Evolutionary conservation across 1,139 yeast genomes (phyloP), one percentile per base, ranked within the genome.

Genomic region (Sugiyamaella castrensis): DNA sequence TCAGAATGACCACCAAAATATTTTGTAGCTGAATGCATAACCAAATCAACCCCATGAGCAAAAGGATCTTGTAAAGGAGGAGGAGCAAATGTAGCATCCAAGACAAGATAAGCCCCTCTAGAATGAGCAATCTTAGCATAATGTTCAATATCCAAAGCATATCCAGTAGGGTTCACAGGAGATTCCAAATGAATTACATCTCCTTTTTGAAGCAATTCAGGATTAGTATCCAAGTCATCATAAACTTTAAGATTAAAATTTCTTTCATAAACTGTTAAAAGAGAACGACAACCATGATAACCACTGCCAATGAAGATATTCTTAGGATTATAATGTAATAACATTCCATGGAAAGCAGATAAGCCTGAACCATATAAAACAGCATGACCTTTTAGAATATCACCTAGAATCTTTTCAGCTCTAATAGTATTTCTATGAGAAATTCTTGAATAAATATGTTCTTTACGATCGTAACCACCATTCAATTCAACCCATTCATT

Each of bases 1-100:
- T 91, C 97, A n/a, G 95, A 85, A 66, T 89, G 96, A 16, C 97
- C 97, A 33, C 95, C 96, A 63, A 88, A 83, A 68, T 82, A 91
- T 65, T 89, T 89, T 2, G 96, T 87, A 0, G 91, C 96, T 1
- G 96, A 87, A 68, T 89, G 96, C 80, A 91, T 71, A 12, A 89
- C 80, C 60, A 87, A 68, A 65, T 89, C 96, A 30, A 84, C 95
- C 39, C 92, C 96, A 58, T 76, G 83, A 36, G 75, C 72, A 69
- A 87, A 88, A 5, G 95, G 92, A 57, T 85, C 78, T 62, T 82
- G 89, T 49, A 89, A 70, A 7, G 96, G 96, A 12, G 95, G 95
- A 24, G 97, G 97, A 2, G 96, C 97, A 66, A 91, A 83, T 0
- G 97, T 91, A 0, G 96, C 79, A 65, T 91, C 98, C 8, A 89